Evolutionary conservation across 495 filamentous ascomycete genomes (phyloP).

Genomic region (Penicillium cinerascens): DNA sequence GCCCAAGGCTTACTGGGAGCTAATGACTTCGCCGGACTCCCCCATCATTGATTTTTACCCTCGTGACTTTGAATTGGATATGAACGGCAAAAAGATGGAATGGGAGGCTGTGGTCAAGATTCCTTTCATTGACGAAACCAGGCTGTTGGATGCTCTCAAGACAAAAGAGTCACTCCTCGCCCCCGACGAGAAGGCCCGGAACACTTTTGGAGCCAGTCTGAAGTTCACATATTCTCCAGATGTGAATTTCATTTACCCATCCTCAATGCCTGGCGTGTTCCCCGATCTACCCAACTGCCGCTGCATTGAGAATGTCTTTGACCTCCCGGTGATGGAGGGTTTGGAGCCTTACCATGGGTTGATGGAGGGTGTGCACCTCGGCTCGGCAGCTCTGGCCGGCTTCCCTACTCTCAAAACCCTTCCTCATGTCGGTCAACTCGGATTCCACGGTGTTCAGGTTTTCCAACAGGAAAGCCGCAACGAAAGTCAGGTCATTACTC

Average conservation of each 20-base stretch:
- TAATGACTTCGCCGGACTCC: slow-evolving; percentile 90
- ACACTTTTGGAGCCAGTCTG: slow-evolving; percentile 85
- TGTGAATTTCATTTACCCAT: slow-evolving; percentile 75
- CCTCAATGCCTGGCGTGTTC: slow-evolving; percentile 85
- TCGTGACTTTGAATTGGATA: slow-evolving; percentile 94
- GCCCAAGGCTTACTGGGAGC: slow-evolving; percentile 75
- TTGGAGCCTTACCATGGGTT: slow-evolving; percentile 81
- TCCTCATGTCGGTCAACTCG: slow-evolving; percentile 72
- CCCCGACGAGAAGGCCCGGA: slow-evolving; percentile 72
- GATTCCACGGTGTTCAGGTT: slow-evolving; percentile 90
- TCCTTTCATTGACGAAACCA: slow-evolving; percentile 91
- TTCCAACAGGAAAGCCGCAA: slow-evolving; percentile 97
- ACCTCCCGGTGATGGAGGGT: slow-evolving; percentile 88
- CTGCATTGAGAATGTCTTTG: slow-evolving; percentile 93
- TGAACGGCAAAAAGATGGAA: slow-evolving; percentile 99
- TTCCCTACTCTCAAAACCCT: slow-evolving; percentile 88
- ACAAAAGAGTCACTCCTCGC: slow-evolving; percentile 74
- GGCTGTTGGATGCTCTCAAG: slow-evolving; percentile 79
- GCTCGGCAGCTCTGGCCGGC: slow-evolving; percentile 76
- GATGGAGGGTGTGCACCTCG: slow-evolving; percentile 82
- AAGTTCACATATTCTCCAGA: slow-evolving; percentile 87
- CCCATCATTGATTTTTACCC: slow-evolving; percentile 99
- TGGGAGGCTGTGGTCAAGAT: slow-evolving; percentile 99
- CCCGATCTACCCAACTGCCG: slow-evolving; percentile 82
- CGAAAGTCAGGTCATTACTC: slow-evolving; percentile 89